Evolutionary conservation across 2,329 filamentous ascomycete species (phyloP).

Genomic region (Keithomyces neogunnii): DNA sequence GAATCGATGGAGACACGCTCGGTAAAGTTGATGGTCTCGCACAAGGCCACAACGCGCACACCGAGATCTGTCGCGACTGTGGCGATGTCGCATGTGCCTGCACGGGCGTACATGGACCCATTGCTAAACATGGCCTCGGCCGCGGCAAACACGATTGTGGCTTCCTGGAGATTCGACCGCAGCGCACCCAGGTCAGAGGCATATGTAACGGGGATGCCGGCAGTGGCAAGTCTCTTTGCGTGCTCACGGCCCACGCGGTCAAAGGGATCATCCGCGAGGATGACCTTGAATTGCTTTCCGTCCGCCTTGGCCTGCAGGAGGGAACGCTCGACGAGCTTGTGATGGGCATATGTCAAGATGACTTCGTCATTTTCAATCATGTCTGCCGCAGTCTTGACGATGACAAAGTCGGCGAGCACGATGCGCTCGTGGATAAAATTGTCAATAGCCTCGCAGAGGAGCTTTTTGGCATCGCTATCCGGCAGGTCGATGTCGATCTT

Average conservation of each 20-base stretch:
- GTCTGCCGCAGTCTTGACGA: slow-evolving; percentile 64
- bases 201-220: slow-evolving; percentile 73
- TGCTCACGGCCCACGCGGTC: slow-evolving; percentile 47
- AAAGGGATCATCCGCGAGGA: slow-evolving; percentile 66
- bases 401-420: slow-evolving; percentile 76
- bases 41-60: slow-evolving; percentile 79
- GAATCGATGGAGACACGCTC: slow-evolving; percentile 82
- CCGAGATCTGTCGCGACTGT: slow-evolving; percentile 70
- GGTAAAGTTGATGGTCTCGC: slow-evolving; percentile 90
- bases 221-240: slow-evolving; percentile 57
- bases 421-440: slow-evolving; percentile 86
- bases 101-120: slow-evolving; percentile 78
- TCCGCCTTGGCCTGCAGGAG: slow-evolving; percentile 61
- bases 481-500: slow-evolving; percentile 80
- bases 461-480: slow-evolving; percentile 72
- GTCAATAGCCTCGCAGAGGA: slow-evolving; percentile 75
- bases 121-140: slow-evolving; percentile 96
- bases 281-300: slow-evolving; percentile 73
- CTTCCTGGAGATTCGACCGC: slow-evolving; percentile 58
- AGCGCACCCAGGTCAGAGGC: slow-evolving; percentile 68
- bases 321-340: slow-evolving; percentile 76
- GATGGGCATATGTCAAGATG: slow-evolving; percentile 79
- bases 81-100: slow-evolving; percentile 80
- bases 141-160: slow-evolving; percentile 74
- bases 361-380: slow-evolving; percentile 75